phyloP scores from a whole-genome alignment of 495 filamentous ascomycete species.

The Trichoderma erinaceum region DNA sequence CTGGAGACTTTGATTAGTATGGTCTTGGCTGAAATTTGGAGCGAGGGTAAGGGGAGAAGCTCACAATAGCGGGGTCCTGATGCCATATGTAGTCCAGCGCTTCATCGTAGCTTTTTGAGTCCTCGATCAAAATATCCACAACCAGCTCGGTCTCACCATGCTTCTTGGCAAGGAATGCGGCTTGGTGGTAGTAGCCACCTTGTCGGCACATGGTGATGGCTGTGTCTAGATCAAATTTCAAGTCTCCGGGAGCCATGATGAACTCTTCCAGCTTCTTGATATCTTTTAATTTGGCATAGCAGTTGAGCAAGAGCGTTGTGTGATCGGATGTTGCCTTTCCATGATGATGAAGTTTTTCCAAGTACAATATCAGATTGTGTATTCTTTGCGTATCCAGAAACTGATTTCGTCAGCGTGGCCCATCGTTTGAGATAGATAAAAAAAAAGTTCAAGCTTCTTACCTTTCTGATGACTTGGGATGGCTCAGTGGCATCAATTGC shows the following conservation, averaged over 20 bases:
- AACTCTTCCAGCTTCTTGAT: conserved; percentile 92
- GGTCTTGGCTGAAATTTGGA: conserved; percentile 9
- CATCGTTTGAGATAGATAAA: too few relatives aligned
- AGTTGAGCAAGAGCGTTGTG: conserved; percentile 89
- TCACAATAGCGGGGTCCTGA: conserved; percentile 71
- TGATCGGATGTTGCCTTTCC: conserved; percentile 93
- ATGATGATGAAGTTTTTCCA: conserved; percentile 93
- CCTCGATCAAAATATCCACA: conserved; percentile 90
- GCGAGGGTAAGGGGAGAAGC: conserved; percentile 17
- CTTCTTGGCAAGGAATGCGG: conserved; percentile 89
- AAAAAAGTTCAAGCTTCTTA: conserved; percentile 22
- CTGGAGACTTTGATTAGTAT: conserved; percentile 30
- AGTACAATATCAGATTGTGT: conserved; percentile 94
- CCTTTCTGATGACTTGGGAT: conserved; percentile 89
- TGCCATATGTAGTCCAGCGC: conserved; percentile 88
- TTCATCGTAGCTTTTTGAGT: conserved; percentile 80
- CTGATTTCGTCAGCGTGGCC: conserved; percentile 29
- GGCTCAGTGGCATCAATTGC: conserved; percentile 94
- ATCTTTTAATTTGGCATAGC: conserved; percentile 96
- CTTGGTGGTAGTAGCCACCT: conserved; percentile 95
- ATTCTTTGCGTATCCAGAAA: conserved; percentile 94
- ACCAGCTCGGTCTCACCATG: conserved; percentile 92
- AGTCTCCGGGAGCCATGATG: conserved; percentile 88
- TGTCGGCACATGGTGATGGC: conserved; percentile 97
- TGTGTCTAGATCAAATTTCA: conserved; percentile 95